Base-by-base conservation (phyloP, 2,329 filamentous ascomycete genomes). In the Diaporthe longicolla region DNA sequence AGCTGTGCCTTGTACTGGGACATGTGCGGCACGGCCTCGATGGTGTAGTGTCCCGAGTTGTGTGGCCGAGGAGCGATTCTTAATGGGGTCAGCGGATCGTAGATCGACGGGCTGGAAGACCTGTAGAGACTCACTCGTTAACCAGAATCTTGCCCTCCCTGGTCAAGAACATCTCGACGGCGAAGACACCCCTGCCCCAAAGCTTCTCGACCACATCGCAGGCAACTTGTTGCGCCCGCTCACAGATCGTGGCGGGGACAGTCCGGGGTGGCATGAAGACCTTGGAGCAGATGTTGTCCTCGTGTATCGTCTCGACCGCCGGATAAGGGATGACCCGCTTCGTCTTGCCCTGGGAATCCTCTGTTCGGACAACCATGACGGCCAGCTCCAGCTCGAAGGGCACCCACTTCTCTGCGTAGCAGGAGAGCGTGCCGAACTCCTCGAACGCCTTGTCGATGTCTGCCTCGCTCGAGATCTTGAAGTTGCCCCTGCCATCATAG, bases 1-100 rank as follows among this genome's bases (percentile, higher is more conserved):
- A 98, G 90, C 81, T 99, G 95, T 2, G 95, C 93, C 82, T 97
- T 95, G 84, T 94, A 99, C 83, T 99, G 97, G 0, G 95, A 98
- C 85, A 92, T 88, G 75, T 96, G 90, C 0, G 92, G 92, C 65
- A 97, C 94, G 5, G 94, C 94, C 85, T 99, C 96, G 77, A 98
- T 98, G 3, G 94, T 97, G 84, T 95, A 96, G 84, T 98, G 97
- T 0, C 97, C 97, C 0, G 94, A 97, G 85, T 98, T 98, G 84
- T 98, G 95, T 73, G 87, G 86, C 21, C 94, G 89, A 17, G 94
- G 94, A 0, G 94, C 94, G 76, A 97, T 93, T 74, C 88, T 86
- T 87, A 66, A n/a, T 19, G 2, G 32, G 32, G 13, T 54, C 37
- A 17, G 73, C 75, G 40, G 76, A 71, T 37, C 40, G 43, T 9